Conservation (phyloP, 257 asterid species). For the Capsicum pubescens region DNA sequence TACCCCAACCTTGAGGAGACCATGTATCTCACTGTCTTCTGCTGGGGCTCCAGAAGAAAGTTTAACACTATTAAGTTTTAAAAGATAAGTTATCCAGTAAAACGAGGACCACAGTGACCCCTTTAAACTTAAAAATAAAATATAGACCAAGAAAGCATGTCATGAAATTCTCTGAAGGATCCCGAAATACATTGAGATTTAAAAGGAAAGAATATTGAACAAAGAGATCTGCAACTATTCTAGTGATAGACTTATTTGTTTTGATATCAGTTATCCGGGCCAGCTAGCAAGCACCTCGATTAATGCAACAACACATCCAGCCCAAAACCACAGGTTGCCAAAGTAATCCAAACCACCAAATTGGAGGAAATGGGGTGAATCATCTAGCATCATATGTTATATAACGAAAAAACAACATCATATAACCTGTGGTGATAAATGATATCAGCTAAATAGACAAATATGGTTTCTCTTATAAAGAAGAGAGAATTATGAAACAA, state of each 20-base stretch:
- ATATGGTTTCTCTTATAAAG: neutral
- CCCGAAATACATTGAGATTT: neutral
- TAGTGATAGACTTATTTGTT: neutral
- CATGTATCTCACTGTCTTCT: no score
- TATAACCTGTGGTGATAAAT: neutral
- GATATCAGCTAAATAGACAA: neutral
- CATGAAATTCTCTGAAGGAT: neutral
- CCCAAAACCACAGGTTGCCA: constrained; percentile 6
- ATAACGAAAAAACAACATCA: neutral
- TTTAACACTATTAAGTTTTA: neutral
- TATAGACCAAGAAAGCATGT: constrained; percentile 17
- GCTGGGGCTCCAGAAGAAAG: no score
- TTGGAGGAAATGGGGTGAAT: constrained; percentile 1
- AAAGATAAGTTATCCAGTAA: constrained; percentile 5
- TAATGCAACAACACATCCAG: neutral
- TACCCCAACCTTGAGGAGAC: no score
- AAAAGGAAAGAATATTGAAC: neutral
- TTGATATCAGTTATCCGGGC: neutral
- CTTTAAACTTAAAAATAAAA: neutral
- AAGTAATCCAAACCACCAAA: neutral
- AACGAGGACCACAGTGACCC: neutral
- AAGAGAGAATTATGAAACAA: neutral
- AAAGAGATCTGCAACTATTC: neutral
- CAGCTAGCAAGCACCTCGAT: constrained; percentile 5
- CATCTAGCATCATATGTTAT: neutral